These are phyloP conservation scores for Xylaria nigripes DNA, from an alignment of 495 filamentous ascomycete species.

Conservation along the genomic window DNA sequence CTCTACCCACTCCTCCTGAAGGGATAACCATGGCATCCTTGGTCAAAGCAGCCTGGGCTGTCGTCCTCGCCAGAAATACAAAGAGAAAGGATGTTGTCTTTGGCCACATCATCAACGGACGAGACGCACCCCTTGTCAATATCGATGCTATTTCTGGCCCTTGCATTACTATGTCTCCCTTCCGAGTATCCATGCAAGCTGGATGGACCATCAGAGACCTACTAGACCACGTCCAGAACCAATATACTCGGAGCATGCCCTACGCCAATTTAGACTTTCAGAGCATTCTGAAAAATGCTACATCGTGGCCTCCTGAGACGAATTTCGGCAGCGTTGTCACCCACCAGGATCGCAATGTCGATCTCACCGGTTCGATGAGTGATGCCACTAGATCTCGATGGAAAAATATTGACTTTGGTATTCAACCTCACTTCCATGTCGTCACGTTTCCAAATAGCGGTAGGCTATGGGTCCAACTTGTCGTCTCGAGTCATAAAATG, in stretches of 20 bases:
- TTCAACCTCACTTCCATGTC: not conserved
- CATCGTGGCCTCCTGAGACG: not conserved
- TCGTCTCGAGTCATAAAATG: not conserved
- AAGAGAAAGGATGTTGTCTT: slow-evolving; percentile 42
- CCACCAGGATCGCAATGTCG: not conserved
- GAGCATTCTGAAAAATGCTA: not conserved
- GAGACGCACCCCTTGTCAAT: slow-evolving; percentile 39
- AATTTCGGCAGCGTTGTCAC: not conserved
- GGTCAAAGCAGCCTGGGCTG: slow-evolving; percentile 50
- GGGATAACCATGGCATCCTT: slow-evolving; percentile 44
- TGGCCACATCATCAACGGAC: slow-evolving; percentile 46
- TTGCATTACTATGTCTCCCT: slow-evolving; percentile 1
- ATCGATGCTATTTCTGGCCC: not conserved
- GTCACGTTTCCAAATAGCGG: not conserved
- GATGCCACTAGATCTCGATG: not conserved
- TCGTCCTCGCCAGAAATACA: slow-evolving; percentile 10
- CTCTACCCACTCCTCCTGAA: not conserved
- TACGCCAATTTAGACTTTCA: not conserved
- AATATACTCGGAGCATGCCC: slow-evolving; percentile 2
- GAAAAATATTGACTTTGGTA: not conserved
- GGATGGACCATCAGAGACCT: not conserved
- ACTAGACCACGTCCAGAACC: not conserved
- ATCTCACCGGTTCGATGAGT: not conserved
- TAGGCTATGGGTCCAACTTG: not conserved
- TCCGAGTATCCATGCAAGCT: not conserved